Evolutionary conservation across 2,329 filamentous ascomycete species (phyloP).

Genomic region (Akanthomyces muscarius): DNA sequence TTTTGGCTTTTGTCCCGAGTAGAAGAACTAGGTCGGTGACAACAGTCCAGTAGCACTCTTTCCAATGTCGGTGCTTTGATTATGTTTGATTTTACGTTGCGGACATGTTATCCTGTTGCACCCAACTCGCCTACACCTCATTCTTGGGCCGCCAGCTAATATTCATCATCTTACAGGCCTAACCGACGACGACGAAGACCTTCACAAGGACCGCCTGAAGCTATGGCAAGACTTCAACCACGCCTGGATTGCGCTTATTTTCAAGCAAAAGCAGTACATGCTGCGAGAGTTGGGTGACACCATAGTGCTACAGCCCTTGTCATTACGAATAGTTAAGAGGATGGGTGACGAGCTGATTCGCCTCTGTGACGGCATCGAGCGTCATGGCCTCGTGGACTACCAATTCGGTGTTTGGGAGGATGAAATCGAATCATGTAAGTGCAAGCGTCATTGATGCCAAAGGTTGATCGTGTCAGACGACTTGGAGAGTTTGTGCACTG

Average conservation of each 20-base stretch:
- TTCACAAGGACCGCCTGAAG: conserved; percentile 72
- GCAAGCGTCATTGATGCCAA: background rate
- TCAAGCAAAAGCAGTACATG: conserved; percentile 78
- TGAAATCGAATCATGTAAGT: conserved; percentile 76
- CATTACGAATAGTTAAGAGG: conserved; percentile 64
- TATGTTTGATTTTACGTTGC: too few species aligned
- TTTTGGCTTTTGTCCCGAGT: conserved; percentile 55
- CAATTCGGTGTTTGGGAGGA: conserved; percentile 97
- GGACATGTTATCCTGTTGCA: background rate
- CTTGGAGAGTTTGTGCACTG: background rate
- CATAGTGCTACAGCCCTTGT: conserved; percentile 56
- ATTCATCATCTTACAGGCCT: conserved; percentile 55
- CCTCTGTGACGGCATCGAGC: conserved; percentile 81
- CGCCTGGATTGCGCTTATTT: conserved; percentile 79
- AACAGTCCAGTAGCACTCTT: background rate
- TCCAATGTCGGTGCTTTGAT: too few species aligned
- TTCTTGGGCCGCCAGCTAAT: background rate
- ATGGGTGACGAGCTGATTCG: conserved; percentile 80
- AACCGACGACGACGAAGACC: conserved; percentile 72
- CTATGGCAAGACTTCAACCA: conserved; percentile 95
- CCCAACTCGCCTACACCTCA: background rate
- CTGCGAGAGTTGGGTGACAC: conserved; percentile 51
- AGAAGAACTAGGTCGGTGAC: conserved; percentile 48
- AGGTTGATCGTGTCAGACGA: background rate
- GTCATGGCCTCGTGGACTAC: conserved; percentile 93